These are phyloP conservation scores for Hypomyces perniciosus DNA, from an alignment of 2,329 filamentous ascomycete species.

Conservation along the genomic window DNA sequence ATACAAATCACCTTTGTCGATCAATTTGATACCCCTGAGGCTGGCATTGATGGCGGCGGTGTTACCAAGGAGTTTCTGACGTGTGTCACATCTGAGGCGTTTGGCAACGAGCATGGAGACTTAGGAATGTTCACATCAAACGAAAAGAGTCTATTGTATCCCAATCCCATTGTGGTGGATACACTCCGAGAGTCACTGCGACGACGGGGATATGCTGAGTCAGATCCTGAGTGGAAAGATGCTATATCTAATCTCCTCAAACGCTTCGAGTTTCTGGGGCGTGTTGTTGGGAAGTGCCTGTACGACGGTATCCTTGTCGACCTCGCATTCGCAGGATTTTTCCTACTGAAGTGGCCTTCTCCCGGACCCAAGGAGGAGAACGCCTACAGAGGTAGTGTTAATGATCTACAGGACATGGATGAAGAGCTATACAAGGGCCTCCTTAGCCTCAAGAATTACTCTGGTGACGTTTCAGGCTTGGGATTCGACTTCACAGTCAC, in stretches of 20 bases:
- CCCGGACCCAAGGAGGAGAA: slow-evolving; percentile 58
- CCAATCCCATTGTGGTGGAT: slow-evolving; percentile 74
- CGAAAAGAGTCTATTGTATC: slow-evolving; percentile 79
- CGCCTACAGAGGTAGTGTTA: slow-evolving; percentile 85
- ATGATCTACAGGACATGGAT: slow-evolving; percentile 89
- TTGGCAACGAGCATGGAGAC: slow-evolving; percentile 46
- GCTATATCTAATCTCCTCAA: slow-evolving; percentile 57
- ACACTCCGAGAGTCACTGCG: slow-evolving; percentile 56
- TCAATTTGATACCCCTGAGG: slow-evolving; percentile 77
- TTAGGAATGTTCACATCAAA: slow-evolving; percentile 72
- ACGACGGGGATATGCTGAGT: slow-evolving; percentile 44
- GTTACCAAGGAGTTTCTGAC: slow-evolving; percentile 97
- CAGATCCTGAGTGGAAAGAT: slow-evolving; percentile 50
- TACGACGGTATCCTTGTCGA: slow-evolving; percentile 96
- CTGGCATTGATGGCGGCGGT: slow-evolving; percentile 92
- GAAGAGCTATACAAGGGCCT: slow-evolving; percentile 86
- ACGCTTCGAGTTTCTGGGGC: slow-evolving; percentile 85
- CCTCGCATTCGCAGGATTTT: slow-evolving; percentile 89
- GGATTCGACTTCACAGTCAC: slow-evolving; percentile 84
- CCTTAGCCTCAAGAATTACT: slow-evolving; percentile 74
- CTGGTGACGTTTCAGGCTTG: slow-evolving; percentile 65
- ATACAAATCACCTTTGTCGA: slow-evolving; percentile 97
- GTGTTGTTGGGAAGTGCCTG: slow-evolving; percentile 90
- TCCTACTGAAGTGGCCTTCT: slow-evolving; percentile 89
- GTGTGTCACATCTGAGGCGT: slow-evolving; percentile 79